Evolutionary conservation across 2,329 filamentous ascomycete genomes (phyloP).

Genomic region (Paramyrothecium sp.): DNA sequence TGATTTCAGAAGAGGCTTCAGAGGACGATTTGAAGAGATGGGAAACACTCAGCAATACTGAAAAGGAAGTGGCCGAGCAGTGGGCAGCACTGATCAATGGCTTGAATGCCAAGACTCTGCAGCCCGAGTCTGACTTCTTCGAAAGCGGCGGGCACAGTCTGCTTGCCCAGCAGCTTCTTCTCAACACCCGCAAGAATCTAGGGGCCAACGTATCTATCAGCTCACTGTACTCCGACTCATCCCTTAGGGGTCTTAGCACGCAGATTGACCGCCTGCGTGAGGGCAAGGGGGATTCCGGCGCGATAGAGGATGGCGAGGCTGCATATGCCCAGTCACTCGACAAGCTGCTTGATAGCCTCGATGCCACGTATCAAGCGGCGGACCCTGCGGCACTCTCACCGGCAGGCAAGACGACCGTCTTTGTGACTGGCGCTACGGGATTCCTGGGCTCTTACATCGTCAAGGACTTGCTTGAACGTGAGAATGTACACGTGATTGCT

Average conservation of each 20-base stretch:
- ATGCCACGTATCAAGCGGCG: slow-evolving; percentile 30
- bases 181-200: slow-evolving; percentile 43
- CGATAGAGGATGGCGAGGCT: slow-evolving; percentile 43
- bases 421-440: slow-evolving; percentile 79
- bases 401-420: slow-evolving; percentile 55
- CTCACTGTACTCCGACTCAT: slow-evolving; percentile 25
- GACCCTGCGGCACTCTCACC: slow-evolving; percentile 31
- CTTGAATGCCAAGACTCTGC: slow-evolving; percentile 65
- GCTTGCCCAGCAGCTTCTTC: slow-evolving; percentile 72
- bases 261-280: slow-evolving; percentile 27
- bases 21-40: slow-evolving; percentile 46
- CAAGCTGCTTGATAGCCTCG: slow-evolving; percentile 45
- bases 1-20: slow-evolving; percentile 38
- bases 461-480: slow-evolving; percentile 70
- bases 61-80: slow-evolving; percentile 48
- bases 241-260: slow-evolving; percentile 22
- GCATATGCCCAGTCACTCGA: slow-evolving; percentile 53
- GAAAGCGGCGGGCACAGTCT: slow-evolving; percentile 37
- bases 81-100: slow-evolving; percentile 72
- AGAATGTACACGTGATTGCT: slow-evolving; percentile 54
- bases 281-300: slow-evolving; percentile 16
- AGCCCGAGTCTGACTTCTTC: slow-evolving; percentile 34
- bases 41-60: slow-evolving; percentile 33
- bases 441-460: slow-evolving; percentile 84
- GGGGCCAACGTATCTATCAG: slow-evolving; percentile 28